Conservation (phyloP, 1,139 yeast species). For the Candida mesenterica region DNA sequence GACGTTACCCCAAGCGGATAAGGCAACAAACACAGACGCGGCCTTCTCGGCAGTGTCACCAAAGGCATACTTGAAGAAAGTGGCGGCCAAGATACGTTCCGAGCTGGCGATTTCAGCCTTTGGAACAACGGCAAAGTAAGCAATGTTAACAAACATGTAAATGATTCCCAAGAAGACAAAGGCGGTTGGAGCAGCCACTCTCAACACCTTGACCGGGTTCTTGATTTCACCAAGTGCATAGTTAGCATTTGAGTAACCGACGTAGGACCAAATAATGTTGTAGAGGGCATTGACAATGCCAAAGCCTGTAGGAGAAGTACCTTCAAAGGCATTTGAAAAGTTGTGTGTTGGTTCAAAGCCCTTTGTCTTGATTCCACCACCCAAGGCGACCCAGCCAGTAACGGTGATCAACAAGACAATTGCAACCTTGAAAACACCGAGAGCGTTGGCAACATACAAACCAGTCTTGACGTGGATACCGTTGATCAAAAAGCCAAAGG, state of each 20-base stretch:
- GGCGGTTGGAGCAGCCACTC: constrained; percentile 46
- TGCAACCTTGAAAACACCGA: constrained; percentile 70
- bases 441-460: constrained; percentile 60
- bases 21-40: constrained; percentile 48
- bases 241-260: constrained; percentile 75
- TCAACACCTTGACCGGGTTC: constrained; percentile 45
- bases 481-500: constrained; percentile 69
- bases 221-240: constrained; percentile 80
- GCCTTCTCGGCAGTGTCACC: constrained; percentile 48
- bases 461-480: constrained; percentile 64
- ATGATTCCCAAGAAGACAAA: constrained; percentile 64
- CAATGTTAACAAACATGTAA: constrained; percentile 61
- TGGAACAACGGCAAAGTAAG: constrained; percentile 58
- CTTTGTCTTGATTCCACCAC: constrained; percentile 59
- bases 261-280: constrained; percentile 79
- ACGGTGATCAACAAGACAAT: constrained; percentile 67
- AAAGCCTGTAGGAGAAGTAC: constrained; percentile 62
- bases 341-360: constrained; percentile 54
- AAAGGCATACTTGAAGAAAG: constrained; percentile 45
- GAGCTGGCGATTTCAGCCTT: constrained; percentile 42
- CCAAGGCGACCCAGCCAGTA: constrained; percentile 81
- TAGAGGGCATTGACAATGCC: constrained; percentile 77
- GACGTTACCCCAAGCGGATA: constrained; percentile 50
- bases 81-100: constrained; percentile 47
- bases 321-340: constrained; percentile 59